Percentiles rank a stretch among this genome's conserved stretches.
These are phyloP conservation scores for Tetrahymena malaccensis DNA, from an alignment of 73 alveolate genomes.

Conservation along the genomic window DNA sequence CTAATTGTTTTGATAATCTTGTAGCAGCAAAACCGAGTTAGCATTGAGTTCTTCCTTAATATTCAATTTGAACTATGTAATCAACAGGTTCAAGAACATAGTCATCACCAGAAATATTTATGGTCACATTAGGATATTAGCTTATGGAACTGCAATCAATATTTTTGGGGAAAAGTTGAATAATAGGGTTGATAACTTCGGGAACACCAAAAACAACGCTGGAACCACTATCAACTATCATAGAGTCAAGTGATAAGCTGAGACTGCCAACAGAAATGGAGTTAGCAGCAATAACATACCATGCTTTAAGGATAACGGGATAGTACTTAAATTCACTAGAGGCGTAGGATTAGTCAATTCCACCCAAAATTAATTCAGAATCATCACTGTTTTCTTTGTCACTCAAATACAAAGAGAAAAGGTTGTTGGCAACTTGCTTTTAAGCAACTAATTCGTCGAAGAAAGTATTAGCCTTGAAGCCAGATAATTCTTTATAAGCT, in stretches of 20 bases:
- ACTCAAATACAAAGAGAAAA: background rate
- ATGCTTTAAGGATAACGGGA: background rate
- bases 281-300: background rate
- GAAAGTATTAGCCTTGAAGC: background rate
- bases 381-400: background rate
- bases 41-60: conserved; percentile 12
- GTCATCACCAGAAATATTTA: conserved; percentile 50
- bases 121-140: conserved; percentile 39
- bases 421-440: background rate
- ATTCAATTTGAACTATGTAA: conserved; percentile 42
- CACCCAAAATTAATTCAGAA: background rate
- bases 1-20: background rate
- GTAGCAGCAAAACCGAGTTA: background rate
- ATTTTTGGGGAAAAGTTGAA: conserved; percentile 12
- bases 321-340: background rate
- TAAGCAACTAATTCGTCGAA: background rate
- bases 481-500: background rate
- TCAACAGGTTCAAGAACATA: conserved; percentile 41
- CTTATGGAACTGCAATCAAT: conserved; percentile 27
- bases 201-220: background rate
- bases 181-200: background rate
- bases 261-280: background rate
- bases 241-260: background rate
- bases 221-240: background rate
- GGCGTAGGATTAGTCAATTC: background rate